phyloP scores from a whole-genome alignment of 2,329 filamentous ascomycete species.

The Calonectria montana region DNA sequence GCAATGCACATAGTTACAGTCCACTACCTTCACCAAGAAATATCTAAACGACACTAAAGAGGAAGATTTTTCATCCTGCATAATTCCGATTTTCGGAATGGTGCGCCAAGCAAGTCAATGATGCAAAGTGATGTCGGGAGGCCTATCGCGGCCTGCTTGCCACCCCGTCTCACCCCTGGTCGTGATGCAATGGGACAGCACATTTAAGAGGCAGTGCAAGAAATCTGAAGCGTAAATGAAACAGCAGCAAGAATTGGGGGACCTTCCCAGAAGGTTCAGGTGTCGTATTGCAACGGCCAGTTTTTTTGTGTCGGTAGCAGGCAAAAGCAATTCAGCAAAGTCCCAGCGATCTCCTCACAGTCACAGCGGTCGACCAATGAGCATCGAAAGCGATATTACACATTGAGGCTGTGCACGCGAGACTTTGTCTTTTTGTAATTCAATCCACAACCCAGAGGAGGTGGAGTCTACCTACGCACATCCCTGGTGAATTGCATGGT shows the following conservation, averaged over 20 bases:
- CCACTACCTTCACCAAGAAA: not conserved
- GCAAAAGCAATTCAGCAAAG: not conserved
- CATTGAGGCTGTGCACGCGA: slow-evolving; percentile 6
- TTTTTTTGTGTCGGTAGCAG: not conserved
- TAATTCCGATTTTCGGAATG: not conserved
- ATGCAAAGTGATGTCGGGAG: not conserved
- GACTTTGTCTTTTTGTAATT: not conserved
- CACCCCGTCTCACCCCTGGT: not conserved
- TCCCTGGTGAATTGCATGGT: not conserved
- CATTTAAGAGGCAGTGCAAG: not conserved
- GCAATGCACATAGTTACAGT: not conserved
- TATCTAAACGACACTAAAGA: not conserved
- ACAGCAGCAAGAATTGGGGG: not conserved
- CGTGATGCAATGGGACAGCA: not conserved
- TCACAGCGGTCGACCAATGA: not conserved
- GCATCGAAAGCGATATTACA: not conserved
- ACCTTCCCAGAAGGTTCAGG: not conserved
- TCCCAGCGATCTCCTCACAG: not conserved
- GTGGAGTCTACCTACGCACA: not conserved
- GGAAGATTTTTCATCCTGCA: not conserved
- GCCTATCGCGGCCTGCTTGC: not conserved
- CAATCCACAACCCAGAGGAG: not conserved
- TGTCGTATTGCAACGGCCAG: not conserved
- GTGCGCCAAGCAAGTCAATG: slow-evolving; percentile 4
- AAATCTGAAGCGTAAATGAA: not conserved